phyloP scores from a whole-genome alignment of 805 yeast genomes.

The Yarrowia sp. region DNA sequence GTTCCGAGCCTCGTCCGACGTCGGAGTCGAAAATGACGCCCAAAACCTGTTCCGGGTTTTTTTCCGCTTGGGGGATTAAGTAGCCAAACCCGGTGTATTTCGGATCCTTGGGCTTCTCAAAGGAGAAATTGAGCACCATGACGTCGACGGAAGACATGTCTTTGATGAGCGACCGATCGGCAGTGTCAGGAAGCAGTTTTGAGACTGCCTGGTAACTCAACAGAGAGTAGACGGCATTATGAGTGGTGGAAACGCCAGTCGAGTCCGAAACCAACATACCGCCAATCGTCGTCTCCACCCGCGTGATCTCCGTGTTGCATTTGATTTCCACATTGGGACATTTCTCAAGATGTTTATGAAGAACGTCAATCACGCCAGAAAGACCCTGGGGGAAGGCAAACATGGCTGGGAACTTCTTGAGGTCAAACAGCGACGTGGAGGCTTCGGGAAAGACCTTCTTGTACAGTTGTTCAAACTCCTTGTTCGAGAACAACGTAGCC shows the following conservation, averaged over 20 bases:
- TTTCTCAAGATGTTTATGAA: conserved; percentile 17
- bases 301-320: conserved; percentile 12
- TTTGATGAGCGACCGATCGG: conserved; percentile 43
- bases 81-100: conserved; percentile 85
- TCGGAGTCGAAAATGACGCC: conserved; percentile 94
- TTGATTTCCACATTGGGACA: conserved; percentile 17
- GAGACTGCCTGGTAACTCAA: conserved; percentile 41
- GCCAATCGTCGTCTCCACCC: conserved; percentile 25
- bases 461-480: conserved; percentile 44
- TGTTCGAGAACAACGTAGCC: conserved; percentile 46
- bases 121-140: conserved; percentile 66
- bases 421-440: not conserved
- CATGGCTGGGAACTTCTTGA: conserved; percentile 39
- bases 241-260: not conserved
- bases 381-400: conserved; percentile 36
- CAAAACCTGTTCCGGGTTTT: conserved; percentile 64
- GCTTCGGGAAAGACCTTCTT: conserved; percentile 42
- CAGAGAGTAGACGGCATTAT: conserved; percentile 43
- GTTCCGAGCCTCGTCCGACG: conserved; percentile 63
- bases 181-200: conserved; percentile 33
- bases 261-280: conserved; percentile 14
- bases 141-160: conserved; percentile 65
- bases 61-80: conserved; percentile 68
- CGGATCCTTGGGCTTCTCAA: conserved; percentile 25
- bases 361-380: conserved; percentile 14